These are phyloP conservation scores for Rhodotorula toruloides DNA, from an alignment of 768 basidiomycete species.

Conservation along the genomic window DNA sequence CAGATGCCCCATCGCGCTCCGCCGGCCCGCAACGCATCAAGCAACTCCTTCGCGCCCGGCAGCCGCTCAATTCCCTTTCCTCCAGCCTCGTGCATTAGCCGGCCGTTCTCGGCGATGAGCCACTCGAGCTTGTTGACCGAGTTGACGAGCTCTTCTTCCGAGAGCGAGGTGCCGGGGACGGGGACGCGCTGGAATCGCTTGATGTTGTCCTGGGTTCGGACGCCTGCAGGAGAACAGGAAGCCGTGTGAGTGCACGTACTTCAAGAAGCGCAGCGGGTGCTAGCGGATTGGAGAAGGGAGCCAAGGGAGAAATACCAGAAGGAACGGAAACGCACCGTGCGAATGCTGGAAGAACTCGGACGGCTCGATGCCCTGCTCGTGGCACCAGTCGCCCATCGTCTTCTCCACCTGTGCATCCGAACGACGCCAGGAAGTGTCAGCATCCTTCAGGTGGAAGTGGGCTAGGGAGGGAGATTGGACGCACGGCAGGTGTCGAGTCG, in stretches of 20 bases:
- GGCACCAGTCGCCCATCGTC: constrained; percentile 28
- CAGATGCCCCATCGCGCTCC: constrained; percentile 78
- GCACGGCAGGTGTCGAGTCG: constrained; percentile 35
- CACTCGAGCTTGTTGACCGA: constrained; percentile 26
- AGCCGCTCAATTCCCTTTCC: constrained; percentile 52
- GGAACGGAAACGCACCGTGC: constrained; percentile 12
- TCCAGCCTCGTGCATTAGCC: constrained; percentile 19
- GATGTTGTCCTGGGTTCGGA: constrained; percentile 38
- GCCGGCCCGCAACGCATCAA: constrained; percentile 54
- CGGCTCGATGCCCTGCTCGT: constrained; percentile 29
- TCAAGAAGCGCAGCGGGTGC: too few species aligned
- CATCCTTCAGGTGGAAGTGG: background rate
- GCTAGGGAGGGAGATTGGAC: background rate
- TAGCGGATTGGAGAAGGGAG: background rate
- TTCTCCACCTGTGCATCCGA: constrained; percentile 2
- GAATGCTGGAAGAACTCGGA: constrained; percentile 32
- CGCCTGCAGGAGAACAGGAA: constrained; percentile 6
- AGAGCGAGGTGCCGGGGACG: constrained; percentile 9
- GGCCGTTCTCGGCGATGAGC: constrained; percentile 35
- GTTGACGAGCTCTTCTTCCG: constrained; percentile 17
- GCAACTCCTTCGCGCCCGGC: constrained; percentile 60
- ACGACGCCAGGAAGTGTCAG: background rate
- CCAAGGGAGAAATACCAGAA: background rate
- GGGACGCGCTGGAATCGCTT: constrained; percentile 29
- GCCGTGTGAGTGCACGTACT: background rate